Evolutionary conservation across 768 basidiomycete genomes (phyloP).

Genomic region (Hypholoma fasciculare): DNA sequence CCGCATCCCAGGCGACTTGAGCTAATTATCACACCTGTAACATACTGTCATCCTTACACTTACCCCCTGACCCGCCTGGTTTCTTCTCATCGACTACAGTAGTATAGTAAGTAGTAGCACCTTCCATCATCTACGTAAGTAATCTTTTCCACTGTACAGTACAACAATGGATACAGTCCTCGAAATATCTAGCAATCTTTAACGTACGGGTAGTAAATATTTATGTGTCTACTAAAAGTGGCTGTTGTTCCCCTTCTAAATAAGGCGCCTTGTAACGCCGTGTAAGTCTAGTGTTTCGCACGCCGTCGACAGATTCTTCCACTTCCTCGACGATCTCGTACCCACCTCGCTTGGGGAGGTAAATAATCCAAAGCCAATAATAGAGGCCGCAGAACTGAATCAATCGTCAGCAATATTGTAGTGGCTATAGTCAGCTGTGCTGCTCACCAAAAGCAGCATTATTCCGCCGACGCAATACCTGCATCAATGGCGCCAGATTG

Average conservation of each 20-base stretch:
- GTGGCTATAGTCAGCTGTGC: background rate
- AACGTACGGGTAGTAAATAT: background rate
- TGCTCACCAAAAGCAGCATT: constrained; percentile 24
- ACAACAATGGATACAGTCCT: background rate
- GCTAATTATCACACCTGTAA: background rate
- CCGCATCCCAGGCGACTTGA: background rate
- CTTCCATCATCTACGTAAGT: constrained; percentile 1
- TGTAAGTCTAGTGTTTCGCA: constrained; percentile 31
- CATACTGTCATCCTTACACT: background rate
- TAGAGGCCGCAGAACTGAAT: constrained; percentile 33
- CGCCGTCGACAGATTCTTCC: constrained; percentile 36
- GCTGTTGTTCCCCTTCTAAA: constrained; percentile 8
- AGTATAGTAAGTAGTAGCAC: background rate
- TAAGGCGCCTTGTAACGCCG: constrained; percentile 27
- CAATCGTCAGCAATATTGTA: background rate
- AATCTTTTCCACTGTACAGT: background rate
- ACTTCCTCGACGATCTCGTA: constrained; percentile 51
- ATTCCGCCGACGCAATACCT: constrained; percentile 33
- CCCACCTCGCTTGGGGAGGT: constrained; percentile 41
- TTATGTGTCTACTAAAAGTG: background rate
- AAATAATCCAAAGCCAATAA: constrained; percentile 42
- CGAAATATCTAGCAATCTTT: background rate
- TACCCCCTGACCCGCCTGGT: background rate
- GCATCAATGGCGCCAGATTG: background rate
- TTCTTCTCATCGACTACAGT: background rate